Conservation (phyloP, 164 flowering plant species). For the Kingdonia uniflora region DNA sequence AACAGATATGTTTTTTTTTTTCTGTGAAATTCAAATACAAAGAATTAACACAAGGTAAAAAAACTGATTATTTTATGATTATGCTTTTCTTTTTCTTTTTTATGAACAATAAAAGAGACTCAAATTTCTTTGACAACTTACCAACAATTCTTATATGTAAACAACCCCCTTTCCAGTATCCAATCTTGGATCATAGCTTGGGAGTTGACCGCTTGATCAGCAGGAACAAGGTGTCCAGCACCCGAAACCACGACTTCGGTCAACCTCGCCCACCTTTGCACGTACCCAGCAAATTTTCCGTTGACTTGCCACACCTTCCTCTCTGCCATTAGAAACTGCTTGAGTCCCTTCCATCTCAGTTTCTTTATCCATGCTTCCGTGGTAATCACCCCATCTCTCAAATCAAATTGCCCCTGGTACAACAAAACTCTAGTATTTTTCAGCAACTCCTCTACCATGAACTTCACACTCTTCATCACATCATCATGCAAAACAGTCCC, state of each 20-base stretch:
- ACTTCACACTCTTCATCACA: constrained; percentile 77
- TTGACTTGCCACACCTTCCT: constrained; percentile 60
- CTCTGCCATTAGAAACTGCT: constrained; percentile 37
- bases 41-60: no score
- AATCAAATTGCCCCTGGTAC: constrained; percentile 41
- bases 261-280: constrained; percentile 62
- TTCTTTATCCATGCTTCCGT: constrained; percentile 63
- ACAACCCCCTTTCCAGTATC: constrained; percentile 54
- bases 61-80: no score
- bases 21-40: no score
- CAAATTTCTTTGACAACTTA: no score
- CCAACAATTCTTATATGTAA: constrained; percentile 10
- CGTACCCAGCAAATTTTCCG: constrained; percentile 59
- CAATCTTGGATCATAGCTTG: constrained; percentile 78
- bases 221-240: constrained; percentile 77
- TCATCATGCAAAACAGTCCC: constrained; percentile 41
- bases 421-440: constrained; percentile 36
- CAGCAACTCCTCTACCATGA: constrained; percentile 41
- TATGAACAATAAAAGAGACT: no score
- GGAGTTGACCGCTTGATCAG: constrained; percentile 61
- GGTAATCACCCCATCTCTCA: constrained; percentile 58
- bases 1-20: no score
- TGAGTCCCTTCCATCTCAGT: constrained; percentile 56
- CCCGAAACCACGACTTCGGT: constrained; percentile 58
- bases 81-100: no score